These are phyloP conservation scores for Arthrobotrys sphaeroides DNA, from an alignment of 2,329 filamentous ascomycete species.

Conservation along the genomic window DNA sequence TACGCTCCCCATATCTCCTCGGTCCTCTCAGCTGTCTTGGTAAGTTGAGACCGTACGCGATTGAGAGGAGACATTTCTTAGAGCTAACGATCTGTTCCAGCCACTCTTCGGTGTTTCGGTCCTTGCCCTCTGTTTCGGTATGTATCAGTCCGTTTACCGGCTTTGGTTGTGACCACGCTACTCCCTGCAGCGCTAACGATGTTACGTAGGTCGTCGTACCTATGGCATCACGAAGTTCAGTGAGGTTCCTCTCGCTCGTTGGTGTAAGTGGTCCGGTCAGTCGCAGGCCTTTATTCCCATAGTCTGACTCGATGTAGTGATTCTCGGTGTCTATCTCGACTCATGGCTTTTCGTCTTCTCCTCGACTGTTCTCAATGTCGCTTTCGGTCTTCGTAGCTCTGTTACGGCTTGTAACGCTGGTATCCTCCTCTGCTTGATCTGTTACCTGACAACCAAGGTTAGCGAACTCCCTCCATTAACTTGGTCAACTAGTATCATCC, in stretches of 20 bases:
- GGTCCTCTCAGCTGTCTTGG: constrained; percentile 50
- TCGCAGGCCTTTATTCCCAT: not conserved
- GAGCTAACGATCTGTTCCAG: not conserved
- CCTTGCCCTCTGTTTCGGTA: constrained; percentile 50
- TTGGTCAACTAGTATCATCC: not conserved
- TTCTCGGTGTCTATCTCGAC: constrained; percentile 70
- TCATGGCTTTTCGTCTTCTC: constrained; percentile 71
- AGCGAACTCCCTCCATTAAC: constrained; percentile 17
- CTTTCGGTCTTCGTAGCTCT: constrained; percentile 68
- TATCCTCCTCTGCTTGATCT: constrained; percentile 70
- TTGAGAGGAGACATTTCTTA: not conserved
- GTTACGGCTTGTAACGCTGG: constrained; percentile 67
- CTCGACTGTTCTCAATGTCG: constrained; percentile 68
- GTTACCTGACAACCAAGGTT: constrained; percentile 73
- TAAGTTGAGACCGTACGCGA: constrained; percentile 8
- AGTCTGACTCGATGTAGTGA: constrained; percentile 62
- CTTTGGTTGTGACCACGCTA: not conserved
- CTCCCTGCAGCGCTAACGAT: not conserved
- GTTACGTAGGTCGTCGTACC: constrained; percentile 38
- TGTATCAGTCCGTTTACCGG: not conserved
- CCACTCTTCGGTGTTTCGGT: constrained; percentile 49
- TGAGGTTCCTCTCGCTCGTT: constrained; percentile 47
- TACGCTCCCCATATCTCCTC: constrained; percentile 43
- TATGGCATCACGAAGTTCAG: constrained; percentile 35
- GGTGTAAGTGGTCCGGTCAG: constrained; percentile 29